Percentiles rank a stretch among this genome's conserved stretches.
Conservation (phyloP, 2,329 filamentous ascomycete genomes). For the Colletotrichum neosansevieriae region DNA sequence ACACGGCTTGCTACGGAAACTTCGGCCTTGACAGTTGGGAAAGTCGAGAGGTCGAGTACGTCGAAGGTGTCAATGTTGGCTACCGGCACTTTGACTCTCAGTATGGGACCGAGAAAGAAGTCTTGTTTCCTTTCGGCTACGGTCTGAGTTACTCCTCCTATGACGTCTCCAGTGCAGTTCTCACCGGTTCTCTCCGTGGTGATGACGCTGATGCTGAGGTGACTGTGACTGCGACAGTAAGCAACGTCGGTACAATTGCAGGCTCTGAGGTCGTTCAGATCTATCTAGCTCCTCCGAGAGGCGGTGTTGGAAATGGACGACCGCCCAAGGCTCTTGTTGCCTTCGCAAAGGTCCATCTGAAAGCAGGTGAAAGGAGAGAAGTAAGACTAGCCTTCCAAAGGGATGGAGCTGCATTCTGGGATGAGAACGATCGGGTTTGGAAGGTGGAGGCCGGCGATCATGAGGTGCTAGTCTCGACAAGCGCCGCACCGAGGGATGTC, state of each 20-base stretch:
- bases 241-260: not conserved
- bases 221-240: not conserved
- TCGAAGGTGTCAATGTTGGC: slow-evolving; percentile 75
- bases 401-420: slow-evolving; percentile 4
- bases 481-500: not conserved
- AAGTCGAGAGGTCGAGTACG: slow-evolving; percentile 64
- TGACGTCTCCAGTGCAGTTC: not conserved
- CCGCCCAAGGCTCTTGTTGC: not conserved
- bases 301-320: not conserved
- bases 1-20: slow-evolving; percentile 14
- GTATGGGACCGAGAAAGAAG: slow-evolving; percentile 56
- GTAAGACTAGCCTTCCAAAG: not conserved
- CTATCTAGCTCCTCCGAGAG: not conserved
- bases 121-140: slow-evolving; percentile 75
- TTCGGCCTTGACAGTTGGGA: slow-evolving; percentile 62
- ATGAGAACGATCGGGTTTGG: slow-evolving; percentile 1
- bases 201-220: not conserved
- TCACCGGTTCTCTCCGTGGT: not conserved
- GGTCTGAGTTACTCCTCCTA: slow-evolving; percentile 70
- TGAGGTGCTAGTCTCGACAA: slow-evolving; percentile 3
- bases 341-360: not conserved
- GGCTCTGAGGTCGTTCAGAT: not conserved
- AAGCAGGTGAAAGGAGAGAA: not conserved
- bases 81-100: slow-evolving; percentile 75
- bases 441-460: slow-evolving; percentile 11